These are phyloP conservation scores for Eurotiales sp. DNA, from an alignment of 2,329 filamentous ascomycete genomes.

Conservation along the genomic window DNA sequence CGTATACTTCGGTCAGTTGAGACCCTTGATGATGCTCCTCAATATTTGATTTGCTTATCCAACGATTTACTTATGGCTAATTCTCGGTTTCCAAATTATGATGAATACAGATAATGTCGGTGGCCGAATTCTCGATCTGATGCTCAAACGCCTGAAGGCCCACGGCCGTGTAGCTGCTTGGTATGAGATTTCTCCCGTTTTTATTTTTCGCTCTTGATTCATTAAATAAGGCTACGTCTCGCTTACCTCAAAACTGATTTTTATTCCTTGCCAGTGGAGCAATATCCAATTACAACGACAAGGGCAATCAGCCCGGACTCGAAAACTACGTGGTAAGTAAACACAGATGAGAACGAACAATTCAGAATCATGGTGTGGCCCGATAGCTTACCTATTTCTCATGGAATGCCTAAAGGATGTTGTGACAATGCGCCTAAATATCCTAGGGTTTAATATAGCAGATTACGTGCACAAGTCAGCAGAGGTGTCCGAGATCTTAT, in stretches of 20 bases:
- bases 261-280: constrained; percentile 17
- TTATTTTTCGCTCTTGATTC: too few species aligned
- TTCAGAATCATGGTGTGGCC: too few species aligned
- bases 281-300: constrained; percentile 21
- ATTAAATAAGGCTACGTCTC: not conserved
- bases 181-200: constrained; percentile 14
- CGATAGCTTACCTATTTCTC: not conserved
- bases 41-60: too few species aligned
- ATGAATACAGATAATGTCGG: constrained; percentile 44
- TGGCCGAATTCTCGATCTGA: constrained; percentile 44
- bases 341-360: not conserved
- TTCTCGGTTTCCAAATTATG: not conserved
- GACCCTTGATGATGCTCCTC: too few species aligned
- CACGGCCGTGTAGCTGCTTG: constrained; percentile 20
- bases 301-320: constrained; percentile 10
- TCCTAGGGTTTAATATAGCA: constrained; percentile 20
- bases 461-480: constrained; percentile 21
- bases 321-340: constrained; percentile 22
- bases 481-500: constrained; percentile 22
- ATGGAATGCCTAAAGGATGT: constrained; percentile 14
- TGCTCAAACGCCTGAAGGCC: constrained; percentile 11
- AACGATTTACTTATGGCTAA: not conserved
- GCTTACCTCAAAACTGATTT: not conserved
- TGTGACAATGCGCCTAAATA: constrained; percentile 18
- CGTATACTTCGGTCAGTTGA: not conserved